phyloP scores from a whole-genome alignment of 176 grass and related monocot genomes.

The Guadua angustifolia region DNA sequence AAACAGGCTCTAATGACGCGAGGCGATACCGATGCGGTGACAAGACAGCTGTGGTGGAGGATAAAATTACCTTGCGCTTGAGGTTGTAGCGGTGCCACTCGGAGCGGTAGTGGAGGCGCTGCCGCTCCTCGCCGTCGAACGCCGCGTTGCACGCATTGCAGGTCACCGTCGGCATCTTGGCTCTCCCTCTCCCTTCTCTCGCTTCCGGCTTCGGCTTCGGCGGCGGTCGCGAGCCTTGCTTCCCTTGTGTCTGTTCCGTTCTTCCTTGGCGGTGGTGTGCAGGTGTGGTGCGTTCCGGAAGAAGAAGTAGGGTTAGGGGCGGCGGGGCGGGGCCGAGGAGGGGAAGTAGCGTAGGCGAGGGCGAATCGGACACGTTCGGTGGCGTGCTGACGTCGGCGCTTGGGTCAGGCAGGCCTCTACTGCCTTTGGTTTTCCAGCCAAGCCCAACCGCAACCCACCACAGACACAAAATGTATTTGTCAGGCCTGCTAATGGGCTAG shows the following conservation, averaged over 20 bases:
- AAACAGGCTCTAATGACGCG: background rate
- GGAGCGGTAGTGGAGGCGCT: slow-evolving; percentile 88
- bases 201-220: background rate
- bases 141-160: slow-evolving; percentile 96
- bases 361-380: slow-evolving; percentile 20
- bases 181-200: background rate
- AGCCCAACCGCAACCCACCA: background rate
- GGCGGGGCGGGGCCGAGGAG: slow-evolving; percentile 20
- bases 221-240: background rate
- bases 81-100: slow-evolving; percentile 99
- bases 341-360: slow-evolving; percentile 25
- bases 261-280: background rate
- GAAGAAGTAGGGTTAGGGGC: background rate
- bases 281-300: background rate
- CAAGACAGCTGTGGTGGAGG: background rate
- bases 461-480: too few relatives aligned
- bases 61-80: slow-evolving; percentile 78
- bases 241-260: background rate
- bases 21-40: background rate
- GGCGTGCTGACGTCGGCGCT: slow-evolving; percentile 55
- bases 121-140: slow-evolving; percentile 71
- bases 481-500: too few relatives aligned
- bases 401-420: slow-evolving; percentile 41
- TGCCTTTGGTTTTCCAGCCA: background rate
- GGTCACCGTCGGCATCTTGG: slow-evolving; percentile 64